A percentile compares a stretch with the other conserved stretches of the same genome.
These are phyloP conservation scores for Cyclostephanos tholiformis DNA, from an alignment of 108 stramenopile species.

Conservation along the genomic window DNA sequence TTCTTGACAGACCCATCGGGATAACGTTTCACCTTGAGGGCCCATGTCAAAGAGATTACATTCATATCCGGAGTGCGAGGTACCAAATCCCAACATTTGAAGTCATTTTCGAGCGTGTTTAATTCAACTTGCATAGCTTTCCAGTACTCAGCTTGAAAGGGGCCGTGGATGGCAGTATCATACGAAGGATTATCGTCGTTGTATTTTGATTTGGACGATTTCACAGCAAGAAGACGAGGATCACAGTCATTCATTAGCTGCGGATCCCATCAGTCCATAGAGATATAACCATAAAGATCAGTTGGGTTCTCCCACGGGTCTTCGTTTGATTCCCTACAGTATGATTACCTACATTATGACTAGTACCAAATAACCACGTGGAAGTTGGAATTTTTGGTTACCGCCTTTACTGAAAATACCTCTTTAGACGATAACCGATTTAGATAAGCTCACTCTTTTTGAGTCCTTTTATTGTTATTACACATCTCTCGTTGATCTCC, in stretches of 20 bases:
- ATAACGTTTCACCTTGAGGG: slow-evolving; percentile 50
- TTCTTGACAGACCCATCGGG: slow-evolving; percentile 54
- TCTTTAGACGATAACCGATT: too few relatives aligned
- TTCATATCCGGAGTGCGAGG: slow-evolving; percentile 8
- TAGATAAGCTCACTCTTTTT: too few relatives aligned
- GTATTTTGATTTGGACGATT: slow-evolving; percentile 20
- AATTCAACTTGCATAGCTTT: slow-evolving; percentile 38
- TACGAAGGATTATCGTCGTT: slow-evolving; percentile 40
- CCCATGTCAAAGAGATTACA: slow-evolving; percentile 51
- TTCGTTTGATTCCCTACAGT: too few relatives aligned
- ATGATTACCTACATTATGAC: too few relatives aligned
- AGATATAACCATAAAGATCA: not conserved
- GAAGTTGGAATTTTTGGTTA: too few relatives aligned
- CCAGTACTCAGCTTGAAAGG: slow-evolving; percentile 32
- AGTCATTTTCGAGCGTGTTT: slow-evolving; percentile 20
- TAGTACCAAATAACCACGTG: too few relatives aligned
- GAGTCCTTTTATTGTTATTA: too few relatives aligned
- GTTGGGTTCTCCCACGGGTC: not conserved
- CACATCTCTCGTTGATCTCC: too few relatives aligned
- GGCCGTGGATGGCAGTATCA: slow-evolving; percentile 43
- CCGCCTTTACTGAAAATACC: too few relatives aligned
- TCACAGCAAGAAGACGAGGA: slow-evolving; percentile 33
- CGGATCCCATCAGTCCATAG: not conserved
- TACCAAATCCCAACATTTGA: slow-evolving; percentile 34
- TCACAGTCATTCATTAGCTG: not conserved